Conservation (phyloP, 352 stramenopile genomes). For the Phytopythium sindhum region DNA sequence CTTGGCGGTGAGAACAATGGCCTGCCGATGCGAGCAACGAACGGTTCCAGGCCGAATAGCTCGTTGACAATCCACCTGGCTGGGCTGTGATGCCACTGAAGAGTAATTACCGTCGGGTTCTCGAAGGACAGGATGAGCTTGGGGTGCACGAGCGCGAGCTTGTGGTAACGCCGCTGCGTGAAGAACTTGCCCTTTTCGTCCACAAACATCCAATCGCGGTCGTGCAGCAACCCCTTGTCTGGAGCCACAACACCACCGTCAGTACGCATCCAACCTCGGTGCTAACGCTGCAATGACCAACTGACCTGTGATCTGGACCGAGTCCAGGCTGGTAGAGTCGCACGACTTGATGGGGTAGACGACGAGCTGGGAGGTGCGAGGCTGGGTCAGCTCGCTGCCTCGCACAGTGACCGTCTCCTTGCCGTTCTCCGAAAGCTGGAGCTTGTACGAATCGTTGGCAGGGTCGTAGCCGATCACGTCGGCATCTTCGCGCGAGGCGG, state of each 20-base stretch:
- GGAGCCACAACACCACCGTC: conserved; percentile 2
- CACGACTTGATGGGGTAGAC: conserved; percentile 89
- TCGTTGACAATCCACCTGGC: no score
- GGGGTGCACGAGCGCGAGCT: conserved; percentile 60
- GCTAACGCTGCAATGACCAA: not conserved
- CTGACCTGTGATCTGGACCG: conserved; percentile 34
- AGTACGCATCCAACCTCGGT: not conserved
- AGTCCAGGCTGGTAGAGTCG: conserved; percentile 44
- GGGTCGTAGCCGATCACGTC: conserved; percentile 26
- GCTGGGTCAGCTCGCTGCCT: conserved; percentile 22
- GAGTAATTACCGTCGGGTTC: conserved; percentile 26
- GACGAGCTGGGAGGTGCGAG: conserved; percentile 40
- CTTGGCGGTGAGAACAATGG: conserved; percentile 50
- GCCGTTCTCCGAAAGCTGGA: conserved; percentile 12
- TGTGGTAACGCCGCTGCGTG: conserved; percentile 60
- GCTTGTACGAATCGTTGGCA: conserved; percentile 23
- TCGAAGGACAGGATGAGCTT: conserved; percentile 45
- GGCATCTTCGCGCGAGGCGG: conserved; percentile 7
- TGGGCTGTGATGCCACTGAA: no score
- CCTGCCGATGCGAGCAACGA: no score
- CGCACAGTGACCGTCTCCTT: conserved; percentile 15
- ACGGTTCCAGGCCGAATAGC: no score
- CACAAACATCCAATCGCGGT: conserved; percentile 79
- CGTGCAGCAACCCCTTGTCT: conserved; percentile 59
- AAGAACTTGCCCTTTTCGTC: conserved; percentile 67